Evolutionary conservation across 2,329 filamentous ascomycete genomes (phyloP).

Genomic region (Drechslera avenae): DNA sequence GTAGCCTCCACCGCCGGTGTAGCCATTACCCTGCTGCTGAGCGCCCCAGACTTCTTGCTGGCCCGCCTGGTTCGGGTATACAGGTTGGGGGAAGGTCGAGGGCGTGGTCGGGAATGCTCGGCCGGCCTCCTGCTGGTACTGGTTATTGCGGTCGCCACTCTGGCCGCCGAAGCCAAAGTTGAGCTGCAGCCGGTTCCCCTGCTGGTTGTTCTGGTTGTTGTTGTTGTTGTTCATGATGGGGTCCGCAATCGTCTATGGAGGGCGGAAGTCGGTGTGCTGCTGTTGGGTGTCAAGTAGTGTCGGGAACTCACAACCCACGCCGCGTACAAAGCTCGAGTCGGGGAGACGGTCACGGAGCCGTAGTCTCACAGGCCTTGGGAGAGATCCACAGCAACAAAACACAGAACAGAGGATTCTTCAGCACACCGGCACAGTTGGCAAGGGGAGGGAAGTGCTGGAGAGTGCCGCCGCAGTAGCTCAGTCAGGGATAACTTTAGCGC

Average conservation of each 20-base stretch:
- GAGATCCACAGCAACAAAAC: conserved; percentile 17
- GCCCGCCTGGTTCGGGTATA: conserved; percentile 66
- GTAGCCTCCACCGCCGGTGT: conserved; percentile 49
- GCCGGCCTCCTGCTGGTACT: conserved; percentile 51
- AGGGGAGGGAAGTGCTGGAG: conserved; percentile 18
- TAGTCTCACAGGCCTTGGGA: conserved; percentile 22
- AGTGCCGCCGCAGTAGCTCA: conserved; percentile 29
- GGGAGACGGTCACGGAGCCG: conserved; percentile 12
- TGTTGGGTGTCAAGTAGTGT: conserved; percentile 14
- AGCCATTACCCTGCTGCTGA: conserved; percentile 47
- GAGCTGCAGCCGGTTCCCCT: conserved; percentile 56
- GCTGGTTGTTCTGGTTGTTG: conserved; percentile 48
- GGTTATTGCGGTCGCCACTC: conserved; percentile 45
- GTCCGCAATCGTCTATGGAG: conserved; percentile 19
- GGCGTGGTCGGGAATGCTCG: conserved; percentile 71
- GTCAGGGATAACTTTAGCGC: conserved; percentile 37
- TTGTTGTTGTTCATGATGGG: conserved; percentile 46
- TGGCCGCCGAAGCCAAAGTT: conserved; percentile 55
- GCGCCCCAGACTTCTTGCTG: conserved; percentile 66
- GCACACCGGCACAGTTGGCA: conserved; percentile 20
- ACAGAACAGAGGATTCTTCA: conserved; percentile 22
- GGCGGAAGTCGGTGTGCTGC: conserved; percentile 13
- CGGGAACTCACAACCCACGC: conserved; percentile 17
- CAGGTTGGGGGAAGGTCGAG: conserved; percentile 93
- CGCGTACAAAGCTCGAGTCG: conserved; percentile 16